Percentiles rank a stretch among this genome's conserved stretches.
These are phyloP conservation scores for Vaccinium myrtillus DNA, from an alignment of 148 eudicot genomes.

Conservation along the genomic window DNA sequence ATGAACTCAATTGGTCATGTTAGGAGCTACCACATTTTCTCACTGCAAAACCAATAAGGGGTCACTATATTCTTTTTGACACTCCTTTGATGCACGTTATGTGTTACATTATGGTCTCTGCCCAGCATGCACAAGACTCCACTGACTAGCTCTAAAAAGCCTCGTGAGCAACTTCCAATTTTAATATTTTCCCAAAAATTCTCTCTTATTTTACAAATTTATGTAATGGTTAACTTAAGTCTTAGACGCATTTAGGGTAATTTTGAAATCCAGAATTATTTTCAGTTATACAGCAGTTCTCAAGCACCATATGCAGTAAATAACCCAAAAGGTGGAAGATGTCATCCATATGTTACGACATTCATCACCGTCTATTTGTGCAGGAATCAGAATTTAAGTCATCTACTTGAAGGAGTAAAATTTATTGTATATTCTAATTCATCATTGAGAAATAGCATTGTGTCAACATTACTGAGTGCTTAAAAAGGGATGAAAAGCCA, in stretches of 20 bases:
- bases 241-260: neutral
- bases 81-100: neutral
- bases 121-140: neutral
- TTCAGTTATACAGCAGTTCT: neutral
- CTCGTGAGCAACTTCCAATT: neutral
- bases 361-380: neutral
- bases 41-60: neutral
- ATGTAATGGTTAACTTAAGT: too few species aligned
- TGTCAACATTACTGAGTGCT: neutral
- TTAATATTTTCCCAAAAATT: neutral
- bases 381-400: neutral
- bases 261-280: neutral
- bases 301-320: neutral
- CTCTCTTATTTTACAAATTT: neutral
- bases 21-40: neutral
- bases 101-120: neutral
- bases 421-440: neutral
- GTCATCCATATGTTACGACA: neutral
- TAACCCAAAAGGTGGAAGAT: neutral
- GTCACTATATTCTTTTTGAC: neutral
- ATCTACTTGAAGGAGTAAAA: neutral
- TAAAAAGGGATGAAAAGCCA: too few species aligned
- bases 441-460: neutral
- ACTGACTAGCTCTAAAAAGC: neutral
- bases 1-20: neutral